Conservation (phyloP, 176 grass and related monocot species). For the Phoenix roebelenii region DNA sequence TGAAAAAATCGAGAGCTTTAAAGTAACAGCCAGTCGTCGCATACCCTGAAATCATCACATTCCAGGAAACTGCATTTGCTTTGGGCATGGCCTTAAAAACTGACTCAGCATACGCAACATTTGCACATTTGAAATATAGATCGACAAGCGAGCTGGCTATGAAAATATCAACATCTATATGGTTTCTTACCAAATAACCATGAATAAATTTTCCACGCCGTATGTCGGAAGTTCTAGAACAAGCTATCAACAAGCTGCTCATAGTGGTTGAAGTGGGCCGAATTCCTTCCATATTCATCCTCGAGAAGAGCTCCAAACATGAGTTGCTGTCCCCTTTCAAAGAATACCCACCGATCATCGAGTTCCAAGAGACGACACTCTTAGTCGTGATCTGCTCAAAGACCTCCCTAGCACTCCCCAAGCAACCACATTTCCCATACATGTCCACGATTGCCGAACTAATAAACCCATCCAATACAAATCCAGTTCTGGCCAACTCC, state of each 20-base stretch:
- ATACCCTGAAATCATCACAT: constrained; percentile 25
- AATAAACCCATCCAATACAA: constrained; percentile 14
- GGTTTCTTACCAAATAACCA: constrained; percentile 13
- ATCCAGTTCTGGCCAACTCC: constrained; percentile 1
- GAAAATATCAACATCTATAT: constrained; percentile 13
- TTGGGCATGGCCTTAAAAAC: constrained; percentile 15
- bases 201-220: constrained; percentile 15
- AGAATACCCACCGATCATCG: constrained; percentile 25
- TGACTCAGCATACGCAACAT: not conserved
- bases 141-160: constrained; percentile 14
- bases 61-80: constrained; percentile 18
- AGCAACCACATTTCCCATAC: constrained; percentile 24
- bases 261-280: constrained; percentile 14
- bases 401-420: constrained; percentile 15
- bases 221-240: constrained; percentile 7
- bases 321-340: constrained; percentile 4
- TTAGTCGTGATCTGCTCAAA: constrained; percentile 15
- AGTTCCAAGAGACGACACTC: constrained; percentile 22
- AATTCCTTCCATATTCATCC: constrained; percentile 10
- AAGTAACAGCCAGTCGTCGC: constrained; percentile 10
- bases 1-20: constrained; percentile 17
- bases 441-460: constrained; percentile 21
- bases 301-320: constrained; percentile 12
- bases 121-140: constrained; percentile 17
- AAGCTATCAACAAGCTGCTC: constrained; percentile 20